Conservation (phyloP, 2,329 filamentous ascomycete genomes). For the Claviceps sp. region DNA sequence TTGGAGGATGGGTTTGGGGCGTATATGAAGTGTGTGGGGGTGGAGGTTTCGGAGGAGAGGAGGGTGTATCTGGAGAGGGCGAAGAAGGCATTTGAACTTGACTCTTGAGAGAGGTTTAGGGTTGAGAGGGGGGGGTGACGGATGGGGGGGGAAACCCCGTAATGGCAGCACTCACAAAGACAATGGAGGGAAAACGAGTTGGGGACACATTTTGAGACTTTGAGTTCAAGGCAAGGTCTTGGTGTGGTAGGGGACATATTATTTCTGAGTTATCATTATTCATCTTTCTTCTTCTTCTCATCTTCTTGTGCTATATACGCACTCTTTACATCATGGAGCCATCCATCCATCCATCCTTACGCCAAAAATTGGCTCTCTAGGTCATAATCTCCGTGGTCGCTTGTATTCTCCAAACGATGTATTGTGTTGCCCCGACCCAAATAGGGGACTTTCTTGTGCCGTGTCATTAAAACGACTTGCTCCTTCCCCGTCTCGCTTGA, state of each 20-base stretch:
- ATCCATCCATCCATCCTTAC: neutral
- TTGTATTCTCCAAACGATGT: neutral
- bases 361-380: neutral
- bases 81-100: conserved; percentile 33
- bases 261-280: neutral
- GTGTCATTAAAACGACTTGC: neutral
- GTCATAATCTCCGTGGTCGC: neutral
- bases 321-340: conserved; percentile 5
- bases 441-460: neutral
- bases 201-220: no score
- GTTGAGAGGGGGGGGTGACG: no score
- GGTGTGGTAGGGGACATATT: no score
- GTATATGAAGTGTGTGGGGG: conserved; percentile 37
- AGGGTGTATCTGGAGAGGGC: conserved; percentile 29
- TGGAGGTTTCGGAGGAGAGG: conserved; percentile 19
- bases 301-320: conserved; percentile 1
- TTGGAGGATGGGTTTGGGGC: conserved; percentile 27
- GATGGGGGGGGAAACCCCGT: no score
- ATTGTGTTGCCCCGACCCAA: no score
- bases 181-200: no score
- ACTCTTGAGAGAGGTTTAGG: neutral
- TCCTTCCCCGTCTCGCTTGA: neutral
- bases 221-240: no score
- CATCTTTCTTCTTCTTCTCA: conserved; percentile 4
- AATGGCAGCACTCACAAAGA: neutral